Evolutionary conservation across 108 stramenopile species (phyloP).

Genomic region (Pseudonitzschia delicatissima): DNA sequence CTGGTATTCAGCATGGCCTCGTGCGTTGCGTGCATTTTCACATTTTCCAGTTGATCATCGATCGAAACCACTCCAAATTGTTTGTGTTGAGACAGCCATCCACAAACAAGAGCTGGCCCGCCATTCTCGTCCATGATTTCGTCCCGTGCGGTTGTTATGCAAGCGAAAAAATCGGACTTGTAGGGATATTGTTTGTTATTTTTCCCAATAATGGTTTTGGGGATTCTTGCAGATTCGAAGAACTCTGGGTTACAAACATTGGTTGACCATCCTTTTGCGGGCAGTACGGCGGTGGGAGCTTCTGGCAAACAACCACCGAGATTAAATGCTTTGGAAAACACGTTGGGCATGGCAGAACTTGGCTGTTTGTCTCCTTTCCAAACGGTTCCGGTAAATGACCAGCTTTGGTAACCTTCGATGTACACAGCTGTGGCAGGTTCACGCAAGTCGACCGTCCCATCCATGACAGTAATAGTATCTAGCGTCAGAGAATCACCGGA

Average conservation of each 20-base stretch:
- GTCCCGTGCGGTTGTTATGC: constrained; percentile 44
- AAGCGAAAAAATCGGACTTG: constrained; percentile 82
- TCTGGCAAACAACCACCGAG: constrained; percentile 41
- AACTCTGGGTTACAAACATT: constrained; percentile 4
- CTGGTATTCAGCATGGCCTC: constrained; percentile 46
- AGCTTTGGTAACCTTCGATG: constrained; percentile 84
- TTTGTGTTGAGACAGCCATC: constrained; percentile 81
- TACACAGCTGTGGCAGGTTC: constrained; percentile 73
- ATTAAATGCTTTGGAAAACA: constrained; percentile 78
- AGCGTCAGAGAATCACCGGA: constrained; percentile 33
- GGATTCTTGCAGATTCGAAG: background rate
- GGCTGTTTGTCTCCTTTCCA: constrained; percentile 73
- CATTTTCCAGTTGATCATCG: constrained; percentile 45
- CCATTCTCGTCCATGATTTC: constrained; percentile 75
- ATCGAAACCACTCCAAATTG: constrained; percentile 79
- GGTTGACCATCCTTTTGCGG: background rate
- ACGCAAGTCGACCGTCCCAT: constrained; percentile 51
- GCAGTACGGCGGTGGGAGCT: constrained; percentile 15
- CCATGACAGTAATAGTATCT: constrained; percentile 72
- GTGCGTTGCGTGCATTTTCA: constrained; percentile 68
- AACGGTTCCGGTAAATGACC: constrained; percentile 80
- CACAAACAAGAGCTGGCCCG: constrained; percentile 81
- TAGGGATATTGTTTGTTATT: constrained; percentile 38
- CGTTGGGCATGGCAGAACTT: constrained; percentile 64
- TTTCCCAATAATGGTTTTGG: background rate